Evolutionary conservation across 495 filamentous ascomycete genomes (phyloP), one percentile per base, ranked within the genome.

Genomic region (Penicillium cataractarum): DNA sequence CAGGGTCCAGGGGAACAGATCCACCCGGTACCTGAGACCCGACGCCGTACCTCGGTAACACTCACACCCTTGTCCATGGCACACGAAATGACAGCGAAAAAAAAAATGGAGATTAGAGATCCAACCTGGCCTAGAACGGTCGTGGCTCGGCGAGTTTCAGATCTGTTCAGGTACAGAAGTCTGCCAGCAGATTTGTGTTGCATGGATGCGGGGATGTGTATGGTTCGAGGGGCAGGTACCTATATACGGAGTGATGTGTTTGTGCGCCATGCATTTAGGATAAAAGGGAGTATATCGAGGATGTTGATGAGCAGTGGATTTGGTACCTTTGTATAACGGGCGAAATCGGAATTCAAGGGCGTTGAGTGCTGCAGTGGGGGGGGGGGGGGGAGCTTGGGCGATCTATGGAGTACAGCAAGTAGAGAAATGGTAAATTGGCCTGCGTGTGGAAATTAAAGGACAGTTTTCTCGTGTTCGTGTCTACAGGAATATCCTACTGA

Each of bases 21-120:
- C 55, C 61, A 63, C 61, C 61, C 40, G 55, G 55, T 63, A 54
- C 61, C 55, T 63, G 44, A 50, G 54, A 42, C 46, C n/a, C 40
- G 60, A n/a, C 15, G 24, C 21, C 17, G 42, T 48, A 46, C 52
- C 52, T 32, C 54, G 55, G 57, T 39, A 27, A 37, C 37, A 21
- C 21, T 27, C 12, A 31, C 15, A 46, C 21, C 21, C 27, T n/a
- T 21, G 57, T 32, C 35, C 55, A 44, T 46, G 42, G 42, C 19
- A 19, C 37, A 24, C 39, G 46, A 50, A 50, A 50, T 50, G 22
- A 29, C 42, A 46, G 9, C 6, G 2, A 46, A 46, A 13, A 57
- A 10, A 2, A 9, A 44, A 46, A 39, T 46, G 19, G 26, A 46
- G 21, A 21, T 58, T 31, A 1, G 54, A 32, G 40, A 32, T 58